A percentile compares a stretch with the other conserved stretches of the same genome.
Conservation (phyloP, 306 rosid genomes). For the Arachis hypogaea region DNA sequence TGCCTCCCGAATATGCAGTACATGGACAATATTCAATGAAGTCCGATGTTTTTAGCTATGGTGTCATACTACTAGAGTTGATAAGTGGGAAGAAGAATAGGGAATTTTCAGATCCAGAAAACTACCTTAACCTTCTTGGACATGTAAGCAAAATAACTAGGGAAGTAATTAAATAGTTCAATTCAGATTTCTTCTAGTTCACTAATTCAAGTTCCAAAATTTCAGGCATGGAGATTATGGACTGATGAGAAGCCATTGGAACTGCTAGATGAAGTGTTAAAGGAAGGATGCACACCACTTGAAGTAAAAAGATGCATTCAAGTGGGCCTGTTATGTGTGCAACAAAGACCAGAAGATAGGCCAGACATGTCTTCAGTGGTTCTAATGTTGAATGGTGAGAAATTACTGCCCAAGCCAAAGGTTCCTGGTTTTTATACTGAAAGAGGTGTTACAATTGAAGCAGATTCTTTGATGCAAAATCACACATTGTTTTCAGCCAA, state of each 20-base stretch:
- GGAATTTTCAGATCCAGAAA: neutral
- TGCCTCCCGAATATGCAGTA: conserved; percentile 44
- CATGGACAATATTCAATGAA: neutral
- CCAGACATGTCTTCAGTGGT: neutral
- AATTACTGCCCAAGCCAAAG: neutral
- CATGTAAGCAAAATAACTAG: neutral
- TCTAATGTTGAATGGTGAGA: conserved; percentile 6
- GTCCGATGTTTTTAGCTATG: neutral
- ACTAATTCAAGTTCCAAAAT: neutral
- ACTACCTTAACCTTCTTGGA: neutral
- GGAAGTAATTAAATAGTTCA: neutral
- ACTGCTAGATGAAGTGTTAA: neutral
- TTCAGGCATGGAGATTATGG: conserved; percentile 6
- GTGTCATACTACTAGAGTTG: neutral
- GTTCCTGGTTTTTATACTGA: neutral
- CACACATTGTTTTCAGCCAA: neutral
- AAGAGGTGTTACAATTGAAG: neutral
- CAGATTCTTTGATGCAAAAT: neutral
- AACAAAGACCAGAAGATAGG: conserved; percentile 7
- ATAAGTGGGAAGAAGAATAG: neutral
- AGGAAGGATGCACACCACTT: neutral
- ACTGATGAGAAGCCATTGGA: neutral
- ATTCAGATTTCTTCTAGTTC: neutral
- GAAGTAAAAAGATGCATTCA: neutral
- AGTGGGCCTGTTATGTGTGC: neutral